phyloP scores from a whole-genome alignment of 176 grass and related monocot species.

The Musa itinerans region DNA sequence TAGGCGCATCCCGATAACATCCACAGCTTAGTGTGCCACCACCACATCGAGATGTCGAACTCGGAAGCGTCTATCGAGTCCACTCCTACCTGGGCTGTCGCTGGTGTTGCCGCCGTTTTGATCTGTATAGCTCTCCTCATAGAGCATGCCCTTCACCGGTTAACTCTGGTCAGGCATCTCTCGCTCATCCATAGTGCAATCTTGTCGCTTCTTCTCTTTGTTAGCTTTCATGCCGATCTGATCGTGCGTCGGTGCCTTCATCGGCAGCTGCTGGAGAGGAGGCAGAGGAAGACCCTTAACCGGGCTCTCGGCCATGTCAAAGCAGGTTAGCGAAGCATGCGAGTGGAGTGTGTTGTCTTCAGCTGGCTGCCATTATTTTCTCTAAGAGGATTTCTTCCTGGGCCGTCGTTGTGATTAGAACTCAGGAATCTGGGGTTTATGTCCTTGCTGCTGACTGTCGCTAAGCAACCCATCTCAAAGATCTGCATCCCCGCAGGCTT shows the following conservation, averaged over 20 bases:
- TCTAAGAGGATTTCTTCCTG: background rate
- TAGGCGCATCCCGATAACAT: background rate
- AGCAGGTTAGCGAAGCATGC: background rate
- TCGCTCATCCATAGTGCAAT: background rate
- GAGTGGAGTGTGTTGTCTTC: background rate
- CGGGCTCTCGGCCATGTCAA: background rate
- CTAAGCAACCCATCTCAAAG: slow-evolving; percentile 4
- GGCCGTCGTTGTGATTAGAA: background rate
- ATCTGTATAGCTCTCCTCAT: background rate
- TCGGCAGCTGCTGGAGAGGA: background rate
- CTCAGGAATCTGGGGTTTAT: background rate
- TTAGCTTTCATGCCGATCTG: background rate
- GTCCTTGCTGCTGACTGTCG: slow-evolving; percentile 4
- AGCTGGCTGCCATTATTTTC: background rate
- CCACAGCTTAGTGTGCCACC: background rate
- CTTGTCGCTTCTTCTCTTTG: no score
- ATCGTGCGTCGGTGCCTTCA: background rate
- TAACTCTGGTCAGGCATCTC: background rate
- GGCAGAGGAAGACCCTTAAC: slow-evolving; percentile 3
- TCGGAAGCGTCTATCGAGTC: slow-evolving; percentile 3
- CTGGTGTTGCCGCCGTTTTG: background rate
- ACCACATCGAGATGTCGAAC: background rate
- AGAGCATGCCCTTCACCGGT: background rate
- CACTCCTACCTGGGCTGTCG: slow-evolving; percentile 13
- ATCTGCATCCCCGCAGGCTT: slow-evolving; percentile 3